Evolutionary conservation across 164 flowering plant genomes (phyloP).

Genomic region (Nymphaea colorata): DNA sequence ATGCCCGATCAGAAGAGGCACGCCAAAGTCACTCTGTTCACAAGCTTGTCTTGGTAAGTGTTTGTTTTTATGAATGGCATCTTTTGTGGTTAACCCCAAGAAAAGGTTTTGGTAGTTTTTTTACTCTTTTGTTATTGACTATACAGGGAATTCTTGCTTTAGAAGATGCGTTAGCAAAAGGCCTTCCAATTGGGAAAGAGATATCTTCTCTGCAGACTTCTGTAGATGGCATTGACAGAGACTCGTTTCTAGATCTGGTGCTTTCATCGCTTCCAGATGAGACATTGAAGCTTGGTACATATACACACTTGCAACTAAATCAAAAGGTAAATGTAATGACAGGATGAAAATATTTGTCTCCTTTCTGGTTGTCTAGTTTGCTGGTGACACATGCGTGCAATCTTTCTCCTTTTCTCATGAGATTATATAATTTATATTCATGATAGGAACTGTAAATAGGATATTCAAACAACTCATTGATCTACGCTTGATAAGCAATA

Average conservation of each 20-base stretch:
- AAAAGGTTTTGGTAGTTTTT: neutral
- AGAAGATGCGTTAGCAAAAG: conserved; percentile 88
- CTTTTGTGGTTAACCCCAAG: neutral
- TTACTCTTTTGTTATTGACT: neutral
- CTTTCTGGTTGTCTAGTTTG: no score
- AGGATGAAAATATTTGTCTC: neutral
- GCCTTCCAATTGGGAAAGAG: conserved; percentile 69
- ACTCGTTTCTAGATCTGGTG: conserved; percentile 62
- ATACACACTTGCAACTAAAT: conserved; percentile 56
- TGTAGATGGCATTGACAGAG: conserved; percentile 64
- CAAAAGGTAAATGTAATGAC: conserved; percentile 48
- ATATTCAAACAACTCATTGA: no score
- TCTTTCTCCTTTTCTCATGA: no score
- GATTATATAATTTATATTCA: no score
- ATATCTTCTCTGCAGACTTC: conserved; percentile 43
- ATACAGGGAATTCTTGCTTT: conserved; percentile 81
- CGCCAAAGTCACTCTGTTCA: conserved; percentile 81
- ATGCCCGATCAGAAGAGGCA: conserved; percentile 88
- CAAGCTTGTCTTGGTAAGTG: conserved; percentile 80
- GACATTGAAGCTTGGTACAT: conserved; percentile 47
- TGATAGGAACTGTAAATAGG: no score
- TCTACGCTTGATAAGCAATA: no score
- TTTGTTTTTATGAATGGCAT: neutral
- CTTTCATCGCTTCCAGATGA: conserved; percentile 88
- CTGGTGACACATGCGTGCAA: no score